Conservation (phyloP, 1,139 yeast species). For the Meyerozyma guilliermondii region DNA sequence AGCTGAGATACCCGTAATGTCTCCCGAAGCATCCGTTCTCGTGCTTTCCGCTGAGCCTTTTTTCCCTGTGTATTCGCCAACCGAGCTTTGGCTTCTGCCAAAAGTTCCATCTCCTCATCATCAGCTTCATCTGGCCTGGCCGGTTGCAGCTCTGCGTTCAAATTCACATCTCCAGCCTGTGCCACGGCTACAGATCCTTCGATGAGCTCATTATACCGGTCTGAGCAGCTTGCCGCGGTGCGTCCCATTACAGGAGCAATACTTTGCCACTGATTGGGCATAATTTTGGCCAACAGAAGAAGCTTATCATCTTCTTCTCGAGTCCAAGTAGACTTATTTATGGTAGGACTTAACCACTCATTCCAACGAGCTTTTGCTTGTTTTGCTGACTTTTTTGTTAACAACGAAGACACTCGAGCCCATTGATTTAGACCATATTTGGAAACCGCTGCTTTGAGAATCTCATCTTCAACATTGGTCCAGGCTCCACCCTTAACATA, state of each 20-base stretch:
- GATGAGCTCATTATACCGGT: constrained; percentile 74
- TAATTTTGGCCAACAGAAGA: constrained; percentile 56
- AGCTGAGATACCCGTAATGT: constrained; percentile 69
- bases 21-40: constrained; percentile 76
- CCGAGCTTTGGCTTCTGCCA: constrained; percentile 89
- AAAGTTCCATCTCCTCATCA: constrained; percentile 89
- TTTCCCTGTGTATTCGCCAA: constrained; percentile 92
- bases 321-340: constrained; percentile 65
- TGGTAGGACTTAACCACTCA: constrained; percentile 78
- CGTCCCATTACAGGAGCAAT: constrained; percentile 77
- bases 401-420: constrained; percentile 85
- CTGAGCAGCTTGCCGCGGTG: constrained; percentile 86
- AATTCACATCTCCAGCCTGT: constrained; percentile 50
- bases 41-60: constrained; percentile 84
- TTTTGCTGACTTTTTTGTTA: constrained; percentile 81
- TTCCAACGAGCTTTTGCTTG: constrained; percentile 94
- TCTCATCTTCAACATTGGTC: constrained; percentile 90
- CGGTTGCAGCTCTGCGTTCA: constrained; percentile 75
- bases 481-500: constrained; percentile 87
- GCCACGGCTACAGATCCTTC: constrained; percentile 42
- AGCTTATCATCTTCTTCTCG: constrained; percentile 73
- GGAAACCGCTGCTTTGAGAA: constrained; percentile 82
- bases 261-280: constrained; percentile 95
- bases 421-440: constrained; percentile 94
- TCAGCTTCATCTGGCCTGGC: constrained; percentile 79